phyloP scores from a whole-genome alignment of 179 eudicot genomes.

The Beta corolliflora region DNA sequence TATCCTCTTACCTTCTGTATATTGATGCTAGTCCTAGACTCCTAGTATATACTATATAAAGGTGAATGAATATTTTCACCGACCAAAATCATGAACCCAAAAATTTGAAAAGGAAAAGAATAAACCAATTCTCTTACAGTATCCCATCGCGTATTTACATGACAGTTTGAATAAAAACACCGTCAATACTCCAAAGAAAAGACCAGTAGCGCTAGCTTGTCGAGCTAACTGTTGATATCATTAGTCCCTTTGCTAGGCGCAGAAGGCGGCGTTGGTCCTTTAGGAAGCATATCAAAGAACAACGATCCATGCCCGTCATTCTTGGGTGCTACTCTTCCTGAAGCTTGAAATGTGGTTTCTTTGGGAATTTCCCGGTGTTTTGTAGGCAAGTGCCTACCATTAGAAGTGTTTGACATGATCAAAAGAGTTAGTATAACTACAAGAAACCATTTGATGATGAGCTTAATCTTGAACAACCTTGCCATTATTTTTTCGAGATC shows the following conservation, averaged over 20 bases:
- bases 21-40: neutral
- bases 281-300: conserved; percentile 38
- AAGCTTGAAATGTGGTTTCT: neutral
- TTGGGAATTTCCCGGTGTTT: neutral
- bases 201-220: neutral
- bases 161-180: neutral
- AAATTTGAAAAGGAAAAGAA: neutral
- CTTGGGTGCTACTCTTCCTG: neutral
- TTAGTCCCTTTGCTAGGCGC: conserved; percentile 42
- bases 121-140: conserved; percentile 18
- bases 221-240: conserved; percentile 22
- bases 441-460: neutral
- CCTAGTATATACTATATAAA: neutral
- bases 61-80: conserved; percentile 13
- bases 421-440: conserved; percentile 11
- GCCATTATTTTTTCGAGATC: conserved; percentile 1
- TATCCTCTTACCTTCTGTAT: neutral
- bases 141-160: neutral
- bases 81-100: neutral
- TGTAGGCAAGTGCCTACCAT: conserved; percentile 14
- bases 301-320: conserved; percentile 11
- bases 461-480: neutral
- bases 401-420: conserved; percentile 13
- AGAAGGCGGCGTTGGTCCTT: conserved; percentile 32
- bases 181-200: neutral